phyloP scores from a whole-genome alignment of 2,329 filamentous ascomycete species.

The Botryotinia calthae region DNA sequence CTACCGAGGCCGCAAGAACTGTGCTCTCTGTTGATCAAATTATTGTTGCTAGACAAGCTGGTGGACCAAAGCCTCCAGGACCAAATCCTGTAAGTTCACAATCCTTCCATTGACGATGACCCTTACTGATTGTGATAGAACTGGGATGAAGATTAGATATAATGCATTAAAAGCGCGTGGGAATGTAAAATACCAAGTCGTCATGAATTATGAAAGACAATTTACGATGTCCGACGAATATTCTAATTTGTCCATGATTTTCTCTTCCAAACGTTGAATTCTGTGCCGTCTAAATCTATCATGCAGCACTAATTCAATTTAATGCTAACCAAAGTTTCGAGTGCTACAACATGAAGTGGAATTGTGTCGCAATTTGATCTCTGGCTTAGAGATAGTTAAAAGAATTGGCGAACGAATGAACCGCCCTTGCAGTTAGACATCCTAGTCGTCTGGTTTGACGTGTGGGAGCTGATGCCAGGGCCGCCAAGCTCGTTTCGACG shows the following conservation, averaged over 20 bases:
- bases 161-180: constrained; percentile 30
- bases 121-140: constrained; percentile 34
- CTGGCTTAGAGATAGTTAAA: background rate
- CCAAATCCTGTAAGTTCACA: constrained; percentile 64
- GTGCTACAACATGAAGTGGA: background rate
- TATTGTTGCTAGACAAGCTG: constrained; percentile 95
- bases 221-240: constrained; percentile 11
- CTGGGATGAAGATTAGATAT: constrained; percentile 41
- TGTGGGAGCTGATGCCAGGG: constrained; percentile 7
- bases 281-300: background rate
- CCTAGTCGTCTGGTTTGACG: background rate
- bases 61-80: constrained; percentile 92
- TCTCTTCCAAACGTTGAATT: background rate
- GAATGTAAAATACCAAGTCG: constrained; percentile 36
- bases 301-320: background rate
- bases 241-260: background rate
- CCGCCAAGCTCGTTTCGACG: constrained; percentile 12
- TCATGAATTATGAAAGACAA: constrained; percentile 22
- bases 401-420: background rate
- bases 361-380: background rate
- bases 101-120: constrained; percentile 1
- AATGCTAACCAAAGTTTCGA: background rate
- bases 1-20: constrained; percentile 90
- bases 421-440: background rate
- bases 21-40: constrained; percentile 98